phyloP scores from a whole-genome alignment of 306 rosid species.

The Betula pendula region DNA sequence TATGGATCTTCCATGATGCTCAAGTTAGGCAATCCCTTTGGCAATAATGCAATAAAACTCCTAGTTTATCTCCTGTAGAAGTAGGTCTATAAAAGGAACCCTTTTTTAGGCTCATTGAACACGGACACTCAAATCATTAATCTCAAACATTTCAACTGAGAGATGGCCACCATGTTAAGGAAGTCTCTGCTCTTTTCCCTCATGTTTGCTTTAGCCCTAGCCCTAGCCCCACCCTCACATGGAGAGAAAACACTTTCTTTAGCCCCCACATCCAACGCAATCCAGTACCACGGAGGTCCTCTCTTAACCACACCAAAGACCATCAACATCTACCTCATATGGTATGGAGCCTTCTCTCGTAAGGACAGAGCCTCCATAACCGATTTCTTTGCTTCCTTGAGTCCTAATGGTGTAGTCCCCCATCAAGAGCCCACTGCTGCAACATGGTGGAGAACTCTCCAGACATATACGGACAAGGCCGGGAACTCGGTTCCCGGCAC shows the following conservation, averaged over 20 bases:
- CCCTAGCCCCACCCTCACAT: conserved; percentile 18
- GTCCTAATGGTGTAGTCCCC: neutral
- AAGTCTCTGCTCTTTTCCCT: conserved; percentile 18
- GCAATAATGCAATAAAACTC: conserved; percentile 8
- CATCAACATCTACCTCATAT: conserved; percentile 28
- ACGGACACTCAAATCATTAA: no score
- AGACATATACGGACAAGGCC: conserved; percentile 30
- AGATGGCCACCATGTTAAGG: conserved; percentile 10
- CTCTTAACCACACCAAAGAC: conserved; percentile 23
- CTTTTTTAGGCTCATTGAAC: neutral
- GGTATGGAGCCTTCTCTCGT: conserved; percentile 28
- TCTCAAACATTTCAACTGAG: neutral
- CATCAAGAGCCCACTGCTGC: conserved; percentile 17
- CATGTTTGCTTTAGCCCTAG: conserved; percentile 23
- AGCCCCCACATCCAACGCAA: conserved; percentile 2
- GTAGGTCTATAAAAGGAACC: conserved; percentile 17
- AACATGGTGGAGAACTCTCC: conserved; percentile 33
- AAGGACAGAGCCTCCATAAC: conserved; percentile 20
- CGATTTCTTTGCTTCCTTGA: conserved; percentile 34
- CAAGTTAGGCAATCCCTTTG: neutral
- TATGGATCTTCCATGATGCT: neutral
- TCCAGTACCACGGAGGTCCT: conserved; percentile 41
- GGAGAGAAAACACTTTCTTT: conserved; percentile 12
- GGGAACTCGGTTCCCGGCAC: conserved; percentile 19
- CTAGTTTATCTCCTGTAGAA: neutral